Percentiles rank a stretch among this genome's conserved stretches.
Evolutionary conservation across 176 grass and related monocot species (phyloP).

Genomic region (Carex scoparia): DNA sequence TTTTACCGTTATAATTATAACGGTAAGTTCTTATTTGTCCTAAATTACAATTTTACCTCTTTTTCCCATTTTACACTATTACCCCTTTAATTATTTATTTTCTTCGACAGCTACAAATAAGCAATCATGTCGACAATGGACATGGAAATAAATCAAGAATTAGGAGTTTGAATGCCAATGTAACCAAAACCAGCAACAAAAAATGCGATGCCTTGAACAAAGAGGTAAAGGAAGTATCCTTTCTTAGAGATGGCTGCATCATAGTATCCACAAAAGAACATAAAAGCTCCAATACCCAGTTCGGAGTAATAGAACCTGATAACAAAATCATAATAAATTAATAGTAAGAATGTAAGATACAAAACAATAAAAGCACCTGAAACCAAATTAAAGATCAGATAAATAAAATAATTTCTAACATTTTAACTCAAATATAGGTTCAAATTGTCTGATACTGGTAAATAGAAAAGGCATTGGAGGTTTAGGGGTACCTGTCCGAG

Average conservation of each 20-base stretch:
- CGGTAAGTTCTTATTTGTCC: too few relatives aligned
- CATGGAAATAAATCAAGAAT: background rate
- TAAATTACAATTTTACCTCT: too few relatives aligned
- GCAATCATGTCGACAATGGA: background rate
- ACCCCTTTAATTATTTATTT: too few relatives aligned
- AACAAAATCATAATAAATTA: background rate
- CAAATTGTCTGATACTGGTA: background rate
- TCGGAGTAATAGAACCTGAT: constrained; percentile 70
- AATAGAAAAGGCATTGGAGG: background rate
- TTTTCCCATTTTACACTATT: too few relatives aligned
- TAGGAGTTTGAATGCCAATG: constrained; percentile 53
- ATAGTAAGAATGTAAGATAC: background rate
- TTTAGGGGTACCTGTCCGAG: constrained; percentile 37
- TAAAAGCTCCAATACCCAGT: constrained; percentile 53
- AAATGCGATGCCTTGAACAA: constrained; percentile 66
- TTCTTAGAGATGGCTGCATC: constrained; percentile 51
- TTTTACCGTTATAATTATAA: too few relatives aligned
- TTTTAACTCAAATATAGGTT: background rate
- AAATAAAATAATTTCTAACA: background rate
- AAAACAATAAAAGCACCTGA: too few relatives aligned
- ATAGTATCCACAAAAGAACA: constrained; percentile 61
- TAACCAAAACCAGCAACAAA: constrained; percentile 67
- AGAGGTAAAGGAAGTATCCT: constrained; percentile 80
- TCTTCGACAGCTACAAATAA: background rate
- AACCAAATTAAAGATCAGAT: background rate